phyloP scores from a whole-genome alignment of 805 yeast species.

The Yamadazyma insecticola region DNA sequence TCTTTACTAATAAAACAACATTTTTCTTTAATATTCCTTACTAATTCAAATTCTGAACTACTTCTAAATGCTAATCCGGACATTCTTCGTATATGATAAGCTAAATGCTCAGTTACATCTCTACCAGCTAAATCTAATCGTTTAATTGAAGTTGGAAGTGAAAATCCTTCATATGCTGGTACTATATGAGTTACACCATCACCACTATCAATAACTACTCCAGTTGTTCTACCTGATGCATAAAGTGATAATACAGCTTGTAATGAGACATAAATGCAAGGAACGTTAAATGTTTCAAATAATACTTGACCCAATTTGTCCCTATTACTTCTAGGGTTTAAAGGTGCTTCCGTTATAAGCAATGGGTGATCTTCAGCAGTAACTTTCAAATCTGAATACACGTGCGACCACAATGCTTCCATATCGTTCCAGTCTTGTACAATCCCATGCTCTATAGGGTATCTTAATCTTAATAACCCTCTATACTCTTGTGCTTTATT shows the following conservation, averaged over 20 bases:
- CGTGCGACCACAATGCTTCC: constrained; percentile 75
- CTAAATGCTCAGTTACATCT: constrained; percentile 75
- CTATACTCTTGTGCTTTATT: constrained; percentile 66
- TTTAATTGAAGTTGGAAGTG: constrained; percentile 65
- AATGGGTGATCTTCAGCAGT: constrained; percentile 80
- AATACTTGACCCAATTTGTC: constrained; percentile 58
- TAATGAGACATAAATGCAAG: constrained; percentile 67
- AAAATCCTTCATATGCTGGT: constrained; percentile 87
- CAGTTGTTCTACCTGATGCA: constrained; percentile 88
- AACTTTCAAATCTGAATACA: constrained; percentile 54
- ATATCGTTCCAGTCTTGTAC: constrained; percentile 82
- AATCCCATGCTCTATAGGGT: constrained; percentile 79
- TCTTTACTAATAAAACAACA: constrained; percentile 62
- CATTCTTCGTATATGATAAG: constrained; percentile 58
- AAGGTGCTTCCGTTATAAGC: constrained; percentile 83
- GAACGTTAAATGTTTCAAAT: constrained; percentile 70
- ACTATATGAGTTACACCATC: constrained; percentile 89
- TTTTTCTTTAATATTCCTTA: constrained; percentile 71
- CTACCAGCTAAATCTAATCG: constrained; percentile 83
- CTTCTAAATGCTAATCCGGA: constrained; percentile 61
- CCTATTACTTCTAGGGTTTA: constrained; percentile 63
- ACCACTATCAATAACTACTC: constrained; percentile 85
- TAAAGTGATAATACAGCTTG: constrained; percentile 82
- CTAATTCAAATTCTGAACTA: constrained; percentile 80
- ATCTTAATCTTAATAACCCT: constrained; percentile 65